Evolutionary conservation across 2,329 filamentous ascomycete genomes (phyloP), one percentile per base, ranked within the genome.

Genomic region (Ceratocystis destructans): DNA sequence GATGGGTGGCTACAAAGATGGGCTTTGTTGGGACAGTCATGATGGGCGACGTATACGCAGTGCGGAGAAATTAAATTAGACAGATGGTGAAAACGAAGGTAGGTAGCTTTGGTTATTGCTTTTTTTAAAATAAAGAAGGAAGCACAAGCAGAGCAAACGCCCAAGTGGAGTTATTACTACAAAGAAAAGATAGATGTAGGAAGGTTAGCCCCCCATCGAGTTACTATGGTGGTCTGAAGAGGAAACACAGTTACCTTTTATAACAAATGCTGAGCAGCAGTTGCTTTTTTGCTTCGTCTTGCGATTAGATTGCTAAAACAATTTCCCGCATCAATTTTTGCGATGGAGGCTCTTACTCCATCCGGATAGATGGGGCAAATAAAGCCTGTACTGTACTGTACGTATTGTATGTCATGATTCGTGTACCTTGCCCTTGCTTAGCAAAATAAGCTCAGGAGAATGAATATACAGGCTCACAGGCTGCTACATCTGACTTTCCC

Each of bases 1-100:
- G 94, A 77, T 97, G 93, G 72, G 94, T 97, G 67, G 87, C 90
- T 73, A 94, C 86, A 75, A 97, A 97, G 75, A 97, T 89, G 48
- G 94, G 75, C 78, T 82, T 74, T 66, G 72, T 72, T 71, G 87
- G 85, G 88, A 91, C 92, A 70, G 70, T 70, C 69, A 69, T 69
- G 67, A 62, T 69, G 67, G 59, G 62, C 64, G 62, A 45, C 57
- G 31, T 12, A 37, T 3, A 37, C 33, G 10, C 33, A 37, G 33
- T 37, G 33, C 33, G 33, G 33, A 37, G 33, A 37, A 37, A 37
- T 10, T 12, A 37, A 37, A 37, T 10, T 12, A 37, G 8, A 37
- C 7, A 37, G 33, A 3, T 37, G 33, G 33, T 37, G 12, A 37
- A 37, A 37, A 37, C 10, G 33, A 37, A 22, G 22, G 33, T 37